Evolutionary conservation across 2,329 filamentous ascomycete genomes (phyloP).

Genomic region (Phialophora verrucosa): DNA sequence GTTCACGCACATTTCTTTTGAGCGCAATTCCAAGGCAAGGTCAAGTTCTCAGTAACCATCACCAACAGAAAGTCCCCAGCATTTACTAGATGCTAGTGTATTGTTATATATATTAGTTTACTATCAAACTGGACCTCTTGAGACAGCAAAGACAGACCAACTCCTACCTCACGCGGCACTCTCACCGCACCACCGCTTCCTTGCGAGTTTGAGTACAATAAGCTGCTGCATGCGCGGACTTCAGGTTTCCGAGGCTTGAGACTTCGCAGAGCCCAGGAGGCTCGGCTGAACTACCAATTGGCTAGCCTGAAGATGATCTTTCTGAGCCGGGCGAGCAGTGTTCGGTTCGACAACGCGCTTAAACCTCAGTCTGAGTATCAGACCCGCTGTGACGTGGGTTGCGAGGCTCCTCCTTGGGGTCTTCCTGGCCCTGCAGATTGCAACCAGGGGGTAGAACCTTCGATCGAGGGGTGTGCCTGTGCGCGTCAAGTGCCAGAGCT

Average conservation of each 20-base stretch:
- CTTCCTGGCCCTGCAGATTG: not conserved
- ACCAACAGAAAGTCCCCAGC: too few relatives aligned
- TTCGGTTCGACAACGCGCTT: not conserved
- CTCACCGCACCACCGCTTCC: not conserved
- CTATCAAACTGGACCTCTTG: not conserved
- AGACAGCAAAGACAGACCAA: not conserved
- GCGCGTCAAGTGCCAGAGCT: slow-evolving; percentile 8
- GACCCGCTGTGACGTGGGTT: not conserved
- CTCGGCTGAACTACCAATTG: not conserved
- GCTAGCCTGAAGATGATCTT: not conserved
- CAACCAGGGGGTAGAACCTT: not conserved
- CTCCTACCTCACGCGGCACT: not conserved
- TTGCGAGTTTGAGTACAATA: not conserved
- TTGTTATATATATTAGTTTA: not conserved
- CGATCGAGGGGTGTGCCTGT: slow-evolving; percentile 1
- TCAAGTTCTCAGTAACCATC: not conserved
- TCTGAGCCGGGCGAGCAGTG: not conserved
- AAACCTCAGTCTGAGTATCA: not conserved
- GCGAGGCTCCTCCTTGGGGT: slow-evolving; percentile 1
- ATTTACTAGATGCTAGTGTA: not conserved
- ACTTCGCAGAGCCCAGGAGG: not conserved
- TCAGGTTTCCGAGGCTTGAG: not conserved
- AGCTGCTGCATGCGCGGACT: not conserved
- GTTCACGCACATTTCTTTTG: not conserved
- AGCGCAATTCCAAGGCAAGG: not conserved